These are phyloP conservation scores for Royoungia palumana DNA, from an alignment of 768 basidiomycete genomes.

Conservation along the genomic window DNA sequence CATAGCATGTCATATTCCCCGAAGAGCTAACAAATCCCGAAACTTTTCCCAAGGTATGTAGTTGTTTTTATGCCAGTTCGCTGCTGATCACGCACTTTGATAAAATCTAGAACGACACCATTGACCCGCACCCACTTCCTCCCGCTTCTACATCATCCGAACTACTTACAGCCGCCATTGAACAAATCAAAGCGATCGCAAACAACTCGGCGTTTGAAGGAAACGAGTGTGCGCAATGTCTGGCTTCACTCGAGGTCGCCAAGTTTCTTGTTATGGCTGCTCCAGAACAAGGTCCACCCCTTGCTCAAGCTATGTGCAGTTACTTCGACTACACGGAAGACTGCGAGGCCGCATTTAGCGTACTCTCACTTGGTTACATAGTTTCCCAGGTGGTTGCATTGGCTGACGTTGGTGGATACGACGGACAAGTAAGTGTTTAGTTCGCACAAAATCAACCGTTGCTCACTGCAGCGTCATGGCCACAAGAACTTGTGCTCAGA, in stretches of 20 bases:
- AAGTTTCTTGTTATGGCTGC: constrained; percentile 42
- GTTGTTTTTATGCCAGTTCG: not conserved
- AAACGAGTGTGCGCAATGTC: constrained; percentile 37
- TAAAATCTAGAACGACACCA: constrained; percentile 35
- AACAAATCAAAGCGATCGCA: constrained; percentile 37
- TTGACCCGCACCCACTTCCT: constrained; percentile 44
- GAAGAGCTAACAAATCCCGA: constrained; percentile 59
- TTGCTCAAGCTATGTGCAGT: constrained; percentile 41
- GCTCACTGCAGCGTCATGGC: not conserved
- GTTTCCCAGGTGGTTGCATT: constrained; percentile 45
- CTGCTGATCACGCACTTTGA: not conserved
- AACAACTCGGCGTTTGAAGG: constrained; percentile 34
- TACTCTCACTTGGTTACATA: constrained; percentile 36
- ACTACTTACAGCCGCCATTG: constrained; percentile 36
- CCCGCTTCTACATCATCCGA: constrained; percentile 26
- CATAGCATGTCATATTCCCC: constrained; percentile 53
- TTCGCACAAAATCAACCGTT: not conserved
- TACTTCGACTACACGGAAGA: constrained; percentile 36
- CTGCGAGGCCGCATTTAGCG: constrained; percentile 35
- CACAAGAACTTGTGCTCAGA: constrained; percentile 31
- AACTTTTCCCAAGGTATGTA: constrained; percentile 44
- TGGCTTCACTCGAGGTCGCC: constrained; percentile 36
- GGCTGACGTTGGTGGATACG: constrained; percentile 43
- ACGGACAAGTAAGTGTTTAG: constrained; percentile 40
- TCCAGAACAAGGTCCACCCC: constrained; percentile 39